Evolutionary conservation across 257 asterid genomes (phyloP).

Genomic region (Nicotiana obtusifolia): DNA sequence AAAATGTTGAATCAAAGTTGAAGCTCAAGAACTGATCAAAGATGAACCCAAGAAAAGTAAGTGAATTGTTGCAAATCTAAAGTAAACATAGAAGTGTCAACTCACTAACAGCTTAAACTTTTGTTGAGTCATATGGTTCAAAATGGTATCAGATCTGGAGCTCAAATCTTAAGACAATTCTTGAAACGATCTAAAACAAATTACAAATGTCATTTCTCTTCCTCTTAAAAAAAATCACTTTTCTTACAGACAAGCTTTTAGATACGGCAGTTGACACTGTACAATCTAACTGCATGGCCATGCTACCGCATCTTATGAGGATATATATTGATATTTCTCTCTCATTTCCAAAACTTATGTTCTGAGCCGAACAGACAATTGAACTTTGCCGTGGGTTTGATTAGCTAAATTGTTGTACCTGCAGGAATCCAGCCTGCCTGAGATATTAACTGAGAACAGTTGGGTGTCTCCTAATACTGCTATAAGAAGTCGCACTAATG

Average conservation of each 20-base stretch:
- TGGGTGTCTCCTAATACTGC: constrained; percentile 78
- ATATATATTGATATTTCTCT: not conserved
- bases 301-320: not conserved
- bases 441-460: constrained; percentile 65
- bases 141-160: not conserved
- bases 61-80: not conserved
- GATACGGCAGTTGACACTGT: not conserved
- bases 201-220: not conserved
- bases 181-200: not conserved
- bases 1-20: not conserved
- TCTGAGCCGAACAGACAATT: not conserved
- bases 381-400: constrained; percentile 25
- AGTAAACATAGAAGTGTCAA: not conserved
- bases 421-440: constrained; percentile 69
- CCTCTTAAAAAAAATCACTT: not conserved
- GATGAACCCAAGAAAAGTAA: not conserved
- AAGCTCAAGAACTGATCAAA: not conserved
- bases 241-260: not conserved
- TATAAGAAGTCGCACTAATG: constrained; percentile 53
- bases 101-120: not conserved
- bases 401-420: constrained; percentile 14
- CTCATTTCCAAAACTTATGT: not conserved
- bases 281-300: not conserved
- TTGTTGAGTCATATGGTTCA: not conserved
- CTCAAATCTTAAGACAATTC: not conserved